phyloP scores from a whole-genome alignment of 352 stramenopile species.

The Phytophthora citrophthora region DNA sequence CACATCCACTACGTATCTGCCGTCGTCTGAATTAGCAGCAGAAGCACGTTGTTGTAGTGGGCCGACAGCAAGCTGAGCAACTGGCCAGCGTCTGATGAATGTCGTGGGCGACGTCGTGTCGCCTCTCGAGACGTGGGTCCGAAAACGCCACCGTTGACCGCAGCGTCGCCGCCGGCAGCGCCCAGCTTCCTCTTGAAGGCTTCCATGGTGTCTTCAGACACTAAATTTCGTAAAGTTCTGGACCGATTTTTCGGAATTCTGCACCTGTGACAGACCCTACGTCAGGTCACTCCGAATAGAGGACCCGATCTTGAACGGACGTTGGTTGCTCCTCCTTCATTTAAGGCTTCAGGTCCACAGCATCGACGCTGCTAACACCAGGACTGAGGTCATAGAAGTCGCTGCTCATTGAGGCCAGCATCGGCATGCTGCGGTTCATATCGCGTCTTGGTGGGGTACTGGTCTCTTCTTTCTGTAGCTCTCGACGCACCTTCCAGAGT shows the following conservation, averaged over 20 bases:
- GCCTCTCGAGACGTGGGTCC: too few relatives aligned
- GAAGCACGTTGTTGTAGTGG: too few relatives aligned
- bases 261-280: slow-evolving; percentile 5
- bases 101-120: too few relatives aligned
- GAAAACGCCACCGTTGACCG: too few relatives aligned
- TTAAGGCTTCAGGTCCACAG: too few relatives aligned
- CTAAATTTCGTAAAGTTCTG: slow-evolving; percentile 1
- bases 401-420: slow-evolving; percentile 23
- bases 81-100: too few relatives aligned
- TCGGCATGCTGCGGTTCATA: slow-evolving; percentile 23
- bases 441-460: slow-evolving; percentile 3
- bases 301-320: slow-evolving; percentile 21
- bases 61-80: too few relatives aligned
- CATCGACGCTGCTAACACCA: slow-evolving; percentile 1
- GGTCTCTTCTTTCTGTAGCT: slow-evolving; percentile 15
- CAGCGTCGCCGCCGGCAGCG: too few relatives aligned
- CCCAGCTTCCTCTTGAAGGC: too few relatives aligned
- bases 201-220: too few relatives aligned
- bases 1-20: too few relatives aligned
- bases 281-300: slow-evolving; percentile 11
- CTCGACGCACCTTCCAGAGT: slow-evolving; percentile 11
- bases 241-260: slow-evolving; percentile 9
- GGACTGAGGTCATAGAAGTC: slow-evolving; percentile 19
- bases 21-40: too few relatives aligned
- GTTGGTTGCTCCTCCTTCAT: slow-evolving; percentile 4